Base-by-base conservation (phyloP, 2,329 filamentous ascomycete species). In the Xylariaceae sp. region DNA sequence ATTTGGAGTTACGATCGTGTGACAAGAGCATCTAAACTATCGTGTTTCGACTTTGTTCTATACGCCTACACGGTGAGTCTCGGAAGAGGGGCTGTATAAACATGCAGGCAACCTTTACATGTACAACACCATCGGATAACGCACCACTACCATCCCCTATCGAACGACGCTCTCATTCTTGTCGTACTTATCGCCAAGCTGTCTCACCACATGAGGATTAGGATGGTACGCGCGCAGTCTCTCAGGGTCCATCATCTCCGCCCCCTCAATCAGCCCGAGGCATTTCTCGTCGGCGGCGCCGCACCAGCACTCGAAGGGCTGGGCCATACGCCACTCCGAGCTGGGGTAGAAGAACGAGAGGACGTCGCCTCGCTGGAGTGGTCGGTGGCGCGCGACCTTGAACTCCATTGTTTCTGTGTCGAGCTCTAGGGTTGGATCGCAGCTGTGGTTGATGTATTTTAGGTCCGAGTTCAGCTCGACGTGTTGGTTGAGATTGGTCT, bases 401-500 rank as follows among this genome's bases (percentile, higher is more conserved):
- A 52, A 27, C 32, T 54, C 52, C 52, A 52, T 52, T 17, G 40
- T 39, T 30, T 44, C 43, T 46, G 47, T 54, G 14, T 54, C 52
- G 36, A 39, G 46, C 27, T 54, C 52, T 3, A 54, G 44, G 1
- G 49, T 47, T 5, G 52, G 52, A 27, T 11, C 30, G n/a, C 52
- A 54, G 36, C 49, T 49, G 42, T 54, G 49, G 38, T 52, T 52
- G 36, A 49, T 18, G 38, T 35, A 49, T 17, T 52, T 46, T 12
- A 54, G 46, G 3, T 47, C 14, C 18, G 52, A 54, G 14, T 52
- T 49, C n/a, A 54, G 52, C 33, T 54, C 52, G 7, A 54, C 7
- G 22, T 52, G 46, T 9, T 49, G 17, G 14, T 46, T 42, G 7
- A 32, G 39, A 6, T 45, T 46, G 31, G 42, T 49, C 46, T 54